Base-by-base conservation (phyloP, 2,329 filamentous ascomycete genomes). In the Cytospora paraplurivora region DNA sequence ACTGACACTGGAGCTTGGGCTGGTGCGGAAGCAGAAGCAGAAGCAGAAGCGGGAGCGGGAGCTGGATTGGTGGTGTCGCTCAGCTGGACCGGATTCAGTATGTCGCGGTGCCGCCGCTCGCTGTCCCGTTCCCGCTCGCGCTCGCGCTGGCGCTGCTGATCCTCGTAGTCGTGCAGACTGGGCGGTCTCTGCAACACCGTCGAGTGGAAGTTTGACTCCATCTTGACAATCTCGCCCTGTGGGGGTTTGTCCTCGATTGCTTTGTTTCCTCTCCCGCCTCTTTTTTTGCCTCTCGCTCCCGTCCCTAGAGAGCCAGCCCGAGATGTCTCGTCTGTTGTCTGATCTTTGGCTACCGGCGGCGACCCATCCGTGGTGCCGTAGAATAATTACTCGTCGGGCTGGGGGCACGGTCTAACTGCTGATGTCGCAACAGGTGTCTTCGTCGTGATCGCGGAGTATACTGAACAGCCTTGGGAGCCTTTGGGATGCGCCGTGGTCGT, bases 121-220 rank as follows among this genome's bases (percentile, higher is more conserved):
- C 72, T 56, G 27, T 63, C 62, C 37, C 61, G 55, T 21, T 63
- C 61, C 38, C 61, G 56, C 44, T 62, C 61, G n/a, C 60, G 41
- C 32, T 62, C 60, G 37, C 63, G 56, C 32, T 65, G 59, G 51
- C 63, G 59, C 41, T 66, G 70, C 69, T 78, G 75, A 58, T 74
- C 72, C 62, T 77, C 78, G 62, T 77, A 74, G 70, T 74, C 72
- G 65, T 74, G 70, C 63, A 73, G 71, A 67, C 74, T 76, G 72
- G 74, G 72, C 67, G 77, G 78, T 67, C 75, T 78, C 70, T 80
- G 80, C 73, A 83, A 74, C 70, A 82, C 79, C 56, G 79, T 82
- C 66, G 81, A 81, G 68, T 75, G 79, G 68, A 82, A 83, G 70
- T 77, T 77, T 68, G 76, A 76, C 63, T 82, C 79, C 79, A 82